phyloP scores from a whole-genome alignment of 495 filamentous ascomycete species.

The Aspergillus olivimuriae region DNA sequence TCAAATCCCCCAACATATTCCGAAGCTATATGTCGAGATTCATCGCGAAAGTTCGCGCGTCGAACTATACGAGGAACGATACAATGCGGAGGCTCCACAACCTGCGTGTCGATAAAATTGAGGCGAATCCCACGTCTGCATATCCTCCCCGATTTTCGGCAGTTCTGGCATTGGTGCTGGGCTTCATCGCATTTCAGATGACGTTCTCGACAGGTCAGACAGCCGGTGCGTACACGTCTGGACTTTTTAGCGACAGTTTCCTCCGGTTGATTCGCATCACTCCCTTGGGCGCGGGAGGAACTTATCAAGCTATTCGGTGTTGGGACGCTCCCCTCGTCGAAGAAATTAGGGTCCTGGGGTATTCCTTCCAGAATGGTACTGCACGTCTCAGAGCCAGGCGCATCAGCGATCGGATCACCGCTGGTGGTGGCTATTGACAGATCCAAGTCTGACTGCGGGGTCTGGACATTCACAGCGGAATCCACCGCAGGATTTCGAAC shows the following conservation, averaged over 20 bases:
- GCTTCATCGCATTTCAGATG: conserved; percentile 83
- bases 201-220: conserved; percentile 69
- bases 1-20: conserved; percentile 81
- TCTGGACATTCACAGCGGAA: conserved; percentile 5
- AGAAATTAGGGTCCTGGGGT: neutral
- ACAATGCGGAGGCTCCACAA: conserved; percentile 58
- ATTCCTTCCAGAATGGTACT: neutral
- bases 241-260: conserved; percentile 44
- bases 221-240: conserved; percentile 68
- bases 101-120: conserved; percentile 87
- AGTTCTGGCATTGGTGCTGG: conserved; percentile 75
- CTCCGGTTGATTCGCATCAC: conserved; percentile 19
- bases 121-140: conserved; percentile 85
- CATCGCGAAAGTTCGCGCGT: conserved; percentile 75
- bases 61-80: conserved; percentile 58
- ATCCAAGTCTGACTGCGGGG: conserved; percentile 5
- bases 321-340: conserved; percentile 9
- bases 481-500: neutral
- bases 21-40: conserved; percentile 84
- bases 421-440: neutral
- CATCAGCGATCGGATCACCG: neutral
- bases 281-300: conserved; percentile 7
- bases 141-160: conserved; percentile 74
- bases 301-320: conserved; percentile 15
- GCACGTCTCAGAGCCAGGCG: neutral